phyloP scores from a whole-genome alignment of 1,284 basidiomycete genomes.

The Leccinum fallax region DNA sequence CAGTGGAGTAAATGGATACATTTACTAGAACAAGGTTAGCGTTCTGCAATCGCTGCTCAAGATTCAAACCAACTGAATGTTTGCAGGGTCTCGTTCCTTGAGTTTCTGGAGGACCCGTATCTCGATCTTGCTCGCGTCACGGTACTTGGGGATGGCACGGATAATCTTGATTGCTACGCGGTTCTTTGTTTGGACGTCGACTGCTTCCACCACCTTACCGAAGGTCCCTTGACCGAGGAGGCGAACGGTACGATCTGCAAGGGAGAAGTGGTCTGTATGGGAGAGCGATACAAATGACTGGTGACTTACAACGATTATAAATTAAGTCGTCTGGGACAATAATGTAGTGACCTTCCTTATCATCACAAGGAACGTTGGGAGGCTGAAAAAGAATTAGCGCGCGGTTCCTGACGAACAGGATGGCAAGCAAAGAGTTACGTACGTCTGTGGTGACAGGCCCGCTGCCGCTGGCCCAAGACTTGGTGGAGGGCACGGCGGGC shows the following conservation, averaged over 20 bases:
- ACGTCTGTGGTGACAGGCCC: conserved; percentile 66
- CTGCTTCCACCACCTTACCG: conserved; percentile 96
- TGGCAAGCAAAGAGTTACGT: conserved; percentile 35
- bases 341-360: conserved; percentile 95
- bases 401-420: conserved; percentile 25
- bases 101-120: conserved; percentile 93
- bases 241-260: conserved; percentile 83
- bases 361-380: conserved; percentile 78
- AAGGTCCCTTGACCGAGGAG: conserved; percentile 98
- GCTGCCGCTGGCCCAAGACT: conserved; percentile 65
- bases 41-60: conserved; percentile 1
- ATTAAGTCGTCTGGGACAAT: conserved; percentile 90
- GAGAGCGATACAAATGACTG: not conserved
- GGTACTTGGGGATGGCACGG: conserved; percentile 93
- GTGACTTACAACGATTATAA: conserved; percentile 71
- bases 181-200: conserved; percentile 76
- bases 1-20: conserved; percentile 95
- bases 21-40: conserved; percentile 63
- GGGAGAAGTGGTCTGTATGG: conserved; percentile 24
- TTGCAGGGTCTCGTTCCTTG: conserved; percentile 87
- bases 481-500: conserved; percentile 48
- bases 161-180: conserved; percentile 99
- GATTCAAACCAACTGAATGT: conserved; percentile 73
- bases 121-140: conserved; percentile 99
- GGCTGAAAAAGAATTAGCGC: conserved; percentile 42